A percentile compares a stretch with the other conserved stretches of the same genome.
Conservation (phyloP, 192 early-diverging fungal species). For the Coemansia umbellata region DNA sequence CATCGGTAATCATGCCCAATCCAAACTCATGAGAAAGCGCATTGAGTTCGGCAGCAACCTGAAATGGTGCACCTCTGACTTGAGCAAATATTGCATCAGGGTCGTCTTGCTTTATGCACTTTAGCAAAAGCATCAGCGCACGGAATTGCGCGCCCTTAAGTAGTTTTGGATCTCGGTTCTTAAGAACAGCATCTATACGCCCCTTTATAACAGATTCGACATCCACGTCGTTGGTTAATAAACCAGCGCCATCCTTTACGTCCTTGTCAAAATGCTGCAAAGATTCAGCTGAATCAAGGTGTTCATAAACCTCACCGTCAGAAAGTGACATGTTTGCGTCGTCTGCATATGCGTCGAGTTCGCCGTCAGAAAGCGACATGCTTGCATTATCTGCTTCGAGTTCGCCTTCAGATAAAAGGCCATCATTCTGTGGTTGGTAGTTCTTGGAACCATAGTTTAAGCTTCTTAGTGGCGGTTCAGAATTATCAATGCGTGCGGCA, state of each 20-base stretch:
- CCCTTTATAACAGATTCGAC: conserved; percentile 20
- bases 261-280: neutral
- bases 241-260: neutral
- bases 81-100: conserved; percentile 11
- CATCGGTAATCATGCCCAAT: conserved; percentile 18
- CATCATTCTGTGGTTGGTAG: no score
- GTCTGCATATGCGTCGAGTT: conserved; percentile 1
- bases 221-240: neutral
- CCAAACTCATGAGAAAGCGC: conserved; percentile 32
- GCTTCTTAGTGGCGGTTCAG: no score
- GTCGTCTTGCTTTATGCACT: conserved; percentile 28
- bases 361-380: conserved; percentile 27
- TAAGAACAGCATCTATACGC: conserved; percentile 20
- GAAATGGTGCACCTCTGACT: conserved; percentile 4
- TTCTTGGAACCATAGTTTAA: no score
- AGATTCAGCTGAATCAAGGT: neutral
- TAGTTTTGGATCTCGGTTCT: conserved; percentile 24
- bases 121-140: conserved; percentile 32
- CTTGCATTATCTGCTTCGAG: no score
- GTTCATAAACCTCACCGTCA: conserved; percentile 12
- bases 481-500: no score
- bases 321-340: conserved; percentile 5
- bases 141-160: conserved; percentile 22
- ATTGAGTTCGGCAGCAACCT: conserved; percentile 27
- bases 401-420: no score